Conservation (phyloP, 257 asterid genomes). For the Plantago ovata region DNA sequence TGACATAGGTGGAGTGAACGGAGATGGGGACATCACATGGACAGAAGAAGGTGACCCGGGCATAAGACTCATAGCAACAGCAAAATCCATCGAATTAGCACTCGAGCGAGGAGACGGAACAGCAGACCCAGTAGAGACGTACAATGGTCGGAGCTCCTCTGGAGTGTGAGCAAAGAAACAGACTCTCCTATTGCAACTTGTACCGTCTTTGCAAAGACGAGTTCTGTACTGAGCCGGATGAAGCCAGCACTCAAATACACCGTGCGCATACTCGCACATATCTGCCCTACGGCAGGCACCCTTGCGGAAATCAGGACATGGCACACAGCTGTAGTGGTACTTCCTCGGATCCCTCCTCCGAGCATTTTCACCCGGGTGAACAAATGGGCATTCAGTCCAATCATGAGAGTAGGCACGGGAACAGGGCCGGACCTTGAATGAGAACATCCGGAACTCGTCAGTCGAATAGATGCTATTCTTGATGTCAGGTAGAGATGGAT, state of each 20-base stretch:
- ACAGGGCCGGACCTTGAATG: conserved; percentile 80
- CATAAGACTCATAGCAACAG: conserved; percentile 54
- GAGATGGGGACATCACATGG: conserved; percentile 44
- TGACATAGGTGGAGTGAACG: conserved; percentile 73
- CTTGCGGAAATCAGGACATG: conserved; percentile 84
- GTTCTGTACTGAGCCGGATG: conserved; percentile 88
- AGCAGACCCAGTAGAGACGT: conserved; percentile 72
- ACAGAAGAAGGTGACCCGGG: conserved; percentile 72
- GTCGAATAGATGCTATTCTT: conserved; percentile 77
- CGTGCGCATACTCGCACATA: conserved; percentile 86
- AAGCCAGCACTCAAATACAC: conserved; percentile 91
- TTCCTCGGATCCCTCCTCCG: conserved; percentile 81
- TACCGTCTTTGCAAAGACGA: conserved; percentile 80
- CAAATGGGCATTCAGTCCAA: conserved; percentile 97
- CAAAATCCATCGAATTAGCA: conserved; percentile 53
- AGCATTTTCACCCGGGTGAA: conserved; percentile 91
- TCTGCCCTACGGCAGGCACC: conserved; percentile 84
- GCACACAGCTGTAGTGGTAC: conserved; percentile 75
- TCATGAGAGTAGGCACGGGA: conserved; percentile 90
- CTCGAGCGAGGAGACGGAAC: conserved; percentile 67
- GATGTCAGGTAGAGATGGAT: conserved; percentile 83
- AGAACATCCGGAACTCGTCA: conserved; percentile 81
- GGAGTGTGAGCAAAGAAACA: conserved; percentile 83
- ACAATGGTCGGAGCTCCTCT: conserved; percentile 79
- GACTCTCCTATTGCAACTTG: conserved; percentile 62